phyloP scores from a whole-genome alignment of 495 filamentous ascomycete species.

The Neurospora tetraspora region DNA sequence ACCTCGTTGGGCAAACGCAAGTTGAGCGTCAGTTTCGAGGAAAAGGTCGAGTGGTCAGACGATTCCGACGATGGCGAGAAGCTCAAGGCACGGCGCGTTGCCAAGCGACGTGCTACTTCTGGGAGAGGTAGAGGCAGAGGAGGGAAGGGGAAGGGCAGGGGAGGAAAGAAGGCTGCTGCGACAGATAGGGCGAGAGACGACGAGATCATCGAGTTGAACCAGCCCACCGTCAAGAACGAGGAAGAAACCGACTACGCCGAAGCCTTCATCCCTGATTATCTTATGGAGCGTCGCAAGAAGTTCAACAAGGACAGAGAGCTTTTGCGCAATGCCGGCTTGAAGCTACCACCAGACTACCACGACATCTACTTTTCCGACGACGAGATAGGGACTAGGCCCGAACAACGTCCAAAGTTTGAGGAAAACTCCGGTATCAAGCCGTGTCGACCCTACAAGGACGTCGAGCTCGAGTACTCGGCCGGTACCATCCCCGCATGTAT shows the following conservation, averaged over 20 bases:
- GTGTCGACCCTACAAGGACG: slow-evolving; percentile 60
- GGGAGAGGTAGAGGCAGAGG: slow-evolving; percentile 14
- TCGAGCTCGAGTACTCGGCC: slow-evolving; percentile 61
- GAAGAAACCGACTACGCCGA: slow-evolving; percentile 19
- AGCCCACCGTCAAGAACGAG: slow-evolving; percentile 10
- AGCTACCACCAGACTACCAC: slow-evolving; percentile 69
- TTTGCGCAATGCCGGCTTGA: slow-evolving; percentile 58
- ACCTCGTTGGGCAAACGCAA: slow-evolving; percentile 16
- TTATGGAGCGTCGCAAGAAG: slow-evolving; percentile 41
- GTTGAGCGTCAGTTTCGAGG: slow-evolving; percentile 12
- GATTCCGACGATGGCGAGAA: slow-evolving; percentile 23
- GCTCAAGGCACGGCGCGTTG: slow-evolving; percentile 13
- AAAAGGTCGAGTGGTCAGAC: slow-evolving; percentile 33
- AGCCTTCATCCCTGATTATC: slow-evolving; percentile 34
- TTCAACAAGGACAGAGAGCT: slow-evolving; percentile 49
- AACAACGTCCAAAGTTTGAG: slow-evolving; percentile 63
- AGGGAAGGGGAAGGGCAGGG: slow-evolving; percentile 13
- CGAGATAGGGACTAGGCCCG: slow-evolving; percentile 49
- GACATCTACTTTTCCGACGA: slow-evolving; percentile 84
- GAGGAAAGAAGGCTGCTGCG: background rate
- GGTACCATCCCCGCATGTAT: slow-evolving; percentile 85
- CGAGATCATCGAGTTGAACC: slow-evolving; percentile 3
- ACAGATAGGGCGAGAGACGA: background rate
- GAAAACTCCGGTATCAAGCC: slow-evolving; percentile 42
- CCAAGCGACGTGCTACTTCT: slow-evolving; percentile 14